Conservation (phyloP, 495 filamentous ascomycete species). For the Chaetomium fimeti region DNA sequence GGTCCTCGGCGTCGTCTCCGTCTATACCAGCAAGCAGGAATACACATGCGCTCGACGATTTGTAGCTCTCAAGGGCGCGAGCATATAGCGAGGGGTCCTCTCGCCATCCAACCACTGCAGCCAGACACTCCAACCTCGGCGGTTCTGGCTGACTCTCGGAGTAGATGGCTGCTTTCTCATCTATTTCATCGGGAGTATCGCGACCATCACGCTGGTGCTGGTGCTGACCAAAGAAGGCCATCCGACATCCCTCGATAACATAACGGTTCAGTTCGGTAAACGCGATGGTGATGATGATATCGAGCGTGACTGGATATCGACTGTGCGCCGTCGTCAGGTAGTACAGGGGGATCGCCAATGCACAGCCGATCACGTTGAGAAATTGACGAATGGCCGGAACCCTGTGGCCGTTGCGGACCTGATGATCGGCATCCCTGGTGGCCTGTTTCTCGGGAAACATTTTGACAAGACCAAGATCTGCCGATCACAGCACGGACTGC, state of each 20-base stretch:
- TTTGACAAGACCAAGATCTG: not conserved
- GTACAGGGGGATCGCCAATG: constrained; percentile 13
- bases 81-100: constrained; percentile 17
- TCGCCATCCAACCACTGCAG: constrained; percentile 21
- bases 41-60: constrained; percentile 8
- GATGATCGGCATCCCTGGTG: not conserved
- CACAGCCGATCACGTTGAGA: constrained; percentile 17
- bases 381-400: constrained; percentile 13
- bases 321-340: constrained; percentile 15
- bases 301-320: constrained; percentile 15
- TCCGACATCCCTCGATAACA: constrained; percentile 14
- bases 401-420: not conserved
- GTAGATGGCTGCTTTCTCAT: not conserved
- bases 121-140: constrained; percentile 3
- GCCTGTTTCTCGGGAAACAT: not conserved
- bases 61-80: constrained; percentile 21
- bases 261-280: constrained; percentile 22
- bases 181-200: not conserved
- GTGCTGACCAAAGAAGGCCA: not conserved
- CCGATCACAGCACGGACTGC: not conserved
- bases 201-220: not conserved
- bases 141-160: not conserved
- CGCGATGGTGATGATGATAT: constrained; percentile 22
- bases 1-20: constrained; percentile 19
- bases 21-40: constrained; percentile 21